These are phyloP conservation scores for Kwoniella shandongensis DNA, from an alignment of 768 basidiomycete genomes.

Conservation along the genomic window DNA sequence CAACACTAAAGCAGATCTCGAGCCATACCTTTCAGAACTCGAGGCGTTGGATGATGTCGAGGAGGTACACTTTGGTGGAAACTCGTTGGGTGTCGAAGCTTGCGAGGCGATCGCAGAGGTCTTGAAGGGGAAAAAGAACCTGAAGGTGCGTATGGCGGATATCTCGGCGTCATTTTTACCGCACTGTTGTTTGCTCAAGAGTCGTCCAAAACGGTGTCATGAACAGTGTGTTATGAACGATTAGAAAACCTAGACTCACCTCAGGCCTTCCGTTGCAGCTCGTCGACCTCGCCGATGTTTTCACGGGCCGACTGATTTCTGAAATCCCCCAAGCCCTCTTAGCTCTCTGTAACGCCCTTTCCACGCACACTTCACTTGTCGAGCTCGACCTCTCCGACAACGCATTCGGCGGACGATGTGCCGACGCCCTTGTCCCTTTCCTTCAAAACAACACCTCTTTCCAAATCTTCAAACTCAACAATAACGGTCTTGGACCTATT, in stretches of 20 bases:
- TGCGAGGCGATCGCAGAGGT: slow-evolving; percentile 79
- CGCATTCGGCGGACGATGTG: slow-evolving; percentile 92
- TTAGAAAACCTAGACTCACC: too few species aligned
- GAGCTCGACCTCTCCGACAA: slow-evolving; percentile 93
- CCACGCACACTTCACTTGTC: slow-evolving; percentile 72
- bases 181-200: background rate
- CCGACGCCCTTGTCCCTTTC: slow-evolving; percentile 89
- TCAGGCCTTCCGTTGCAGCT: slow-evolving; percentile 59
- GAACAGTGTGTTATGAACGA: too few species aligned
- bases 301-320: slow-evolving; percentile 90
- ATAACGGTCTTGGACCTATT: slow-evolving; percentile 91
- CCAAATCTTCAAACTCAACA: slow-evolving; percentile 84
- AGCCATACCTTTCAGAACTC: slow-evolving; percentile 63
- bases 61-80: slow-evolving; percentile 90
- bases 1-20: slow-evolving; percentile 70
- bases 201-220: background rate
- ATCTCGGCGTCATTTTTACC: background rate
- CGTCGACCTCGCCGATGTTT: slow-evolving; percentile 95
- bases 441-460: slow-evolving; percentile 77
- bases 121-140: slow-evolving; percentile 63
- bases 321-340: slow-evolving; percentile 90
- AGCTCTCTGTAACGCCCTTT: slow-evolving; percentile 83
- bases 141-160: slow-evolving; percentile 67
- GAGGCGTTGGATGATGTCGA: slow-evolving; percentile 64
- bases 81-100: slow-evolving; percentile 90